Evolutionary conservation across 2,329 filamentous ascomycete species (phyloP), one percentile per base, ranked within the genome.

Genomic region (Coleophoma crateriformis): DNA sequence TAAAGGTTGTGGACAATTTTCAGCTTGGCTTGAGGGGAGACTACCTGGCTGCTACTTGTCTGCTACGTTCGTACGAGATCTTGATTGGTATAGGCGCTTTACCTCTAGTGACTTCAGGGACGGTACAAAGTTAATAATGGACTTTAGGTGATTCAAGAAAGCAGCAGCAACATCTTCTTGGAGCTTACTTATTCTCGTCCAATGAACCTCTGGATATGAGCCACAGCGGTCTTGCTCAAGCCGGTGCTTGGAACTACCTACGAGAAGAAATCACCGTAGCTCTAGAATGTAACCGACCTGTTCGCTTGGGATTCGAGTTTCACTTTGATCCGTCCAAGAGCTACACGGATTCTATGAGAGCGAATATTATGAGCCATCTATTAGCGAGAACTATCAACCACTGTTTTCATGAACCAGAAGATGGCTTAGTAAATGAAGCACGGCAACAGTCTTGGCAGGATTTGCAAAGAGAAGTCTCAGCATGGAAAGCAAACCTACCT

Each of bases 181-280:
- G 52, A 14, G 54, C 54, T 11, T 56, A 53, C 35, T 41, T 46
- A 1, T 54, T 56, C 17, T 40, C 47, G 4, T 42, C 45, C 5
- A 51, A 43, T 15, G 32, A 32, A 12, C 41, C 33, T 13, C 48
- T 53, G 22, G 41, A 54, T 17, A 39, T 50, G 27, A 47, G 37
- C 5, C 19, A 17, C 7, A 33, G 37, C 6, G 49, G 64, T 0
- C 55, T 77, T 0, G 53, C 68, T 2, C 63, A 64, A 3, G 68
- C 73, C 1, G 73, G 73, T 0, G 72, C 73, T 48, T 77, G 73
- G 74, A 78, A 77, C 51, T 76, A 76, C 47, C 64, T 77, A 0
- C 67, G 74, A 1, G 73, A 77, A 56, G 73, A 78, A 35, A 76
- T 78, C n/a, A 77, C 75, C 0, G 73, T 76, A n/a, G 73, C 73